A percentile compares a stretch with the other conserved stretches of the same genome.
These are phyloP conservation scores for Phaeosphaeriaceae sp. DNA, from an alignment of 2,329 filamentous ascomycete genomes.

Conservation along the genomic window DNA sequence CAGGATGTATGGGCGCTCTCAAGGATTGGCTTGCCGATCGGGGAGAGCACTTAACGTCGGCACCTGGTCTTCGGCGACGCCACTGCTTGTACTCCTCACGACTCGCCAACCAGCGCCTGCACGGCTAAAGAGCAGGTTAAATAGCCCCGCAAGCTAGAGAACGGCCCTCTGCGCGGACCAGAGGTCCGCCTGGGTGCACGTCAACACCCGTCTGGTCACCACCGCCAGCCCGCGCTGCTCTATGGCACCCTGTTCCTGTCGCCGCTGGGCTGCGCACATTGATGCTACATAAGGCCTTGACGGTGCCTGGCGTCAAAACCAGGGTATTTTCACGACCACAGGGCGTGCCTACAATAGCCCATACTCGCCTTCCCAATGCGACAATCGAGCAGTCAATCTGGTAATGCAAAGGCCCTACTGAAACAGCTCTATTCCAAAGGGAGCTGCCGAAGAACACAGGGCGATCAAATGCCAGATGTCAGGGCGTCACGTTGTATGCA, in stretches of 20 bases:
- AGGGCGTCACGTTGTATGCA: conserved; percentile 26
- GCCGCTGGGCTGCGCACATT: neutral
- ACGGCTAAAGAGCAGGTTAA: conserved; percentile 3
- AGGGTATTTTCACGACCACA: conserved; percentile 23
- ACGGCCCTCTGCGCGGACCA: conserved; percentile 7
- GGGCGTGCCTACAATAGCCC: conserved; percentile 10
- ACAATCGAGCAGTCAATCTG: conserved; percentile 9
- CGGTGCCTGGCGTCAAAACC: conserved; percentile 13
- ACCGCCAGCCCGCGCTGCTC: conserved; percentile 19
- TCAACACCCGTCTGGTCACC: conserved; percentile 20
- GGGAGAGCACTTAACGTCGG: conserved; percentile 13
- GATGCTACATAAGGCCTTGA: conserved; percentile 1
- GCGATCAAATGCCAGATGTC: conserved; percentile 27
- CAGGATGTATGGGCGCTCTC: conserved; percentile 22
- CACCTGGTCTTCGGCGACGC: conserved; percentile 13
- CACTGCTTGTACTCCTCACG: conserved; percentile 1
- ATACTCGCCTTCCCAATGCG: conserved; percentile 8
- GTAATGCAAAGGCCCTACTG: conserved; percentile 27
- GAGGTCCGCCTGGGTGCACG: conserved; percentile 13
- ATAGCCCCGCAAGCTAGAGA: conserved; percentile 3
- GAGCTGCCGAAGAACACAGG: conserved; percentile 10
- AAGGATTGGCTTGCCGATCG: conserved; percentile 40
- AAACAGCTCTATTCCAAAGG: conserved; percentile 15
- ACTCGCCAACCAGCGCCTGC: conserved; percentile 4
- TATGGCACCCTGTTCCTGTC: conserved; percentile 9